Conservation (phyloP, 192 early-diverging fungal genomes). For the Linnemannia exigua region DNA sequence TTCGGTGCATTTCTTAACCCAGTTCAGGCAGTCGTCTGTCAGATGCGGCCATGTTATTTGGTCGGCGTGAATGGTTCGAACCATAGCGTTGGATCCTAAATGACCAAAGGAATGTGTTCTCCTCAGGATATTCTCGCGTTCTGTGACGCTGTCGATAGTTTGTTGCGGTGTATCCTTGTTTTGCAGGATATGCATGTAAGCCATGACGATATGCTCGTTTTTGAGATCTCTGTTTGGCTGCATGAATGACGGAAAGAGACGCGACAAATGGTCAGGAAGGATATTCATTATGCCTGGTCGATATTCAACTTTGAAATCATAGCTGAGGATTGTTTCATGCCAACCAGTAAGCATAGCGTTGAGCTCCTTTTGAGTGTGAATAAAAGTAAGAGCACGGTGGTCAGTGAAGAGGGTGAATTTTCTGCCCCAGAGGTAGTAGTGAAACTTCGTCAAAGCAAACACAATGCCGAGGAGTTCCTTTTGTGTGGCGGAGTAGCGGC, state of each 20-base stretch:
- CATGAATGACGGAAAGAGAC: constrained; percentile 36
- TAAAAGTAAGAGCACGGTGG: constrained; percentile 30
- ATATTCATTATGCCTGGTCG: constrained; percentile 41
- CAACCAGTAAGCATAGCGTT: constrained; percentile 37
- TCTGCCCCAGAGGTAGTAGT: too few relatives aligned
- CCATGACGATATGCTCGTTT: too few relatives aligned
- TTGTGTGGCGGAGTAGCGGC: too few relatives aligned
- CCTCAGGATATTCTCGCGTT: constrained; percentile 14
- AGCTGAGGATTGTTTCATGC: constrained; percentile 45
- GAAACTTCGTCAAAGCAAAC: too few relatives aligned
- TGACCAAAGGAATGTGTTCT: constrained; percentile 39
- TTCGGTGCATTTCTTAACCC: too few relatives aligned
- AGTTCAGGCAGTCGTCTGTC: constrained; percentile 23
- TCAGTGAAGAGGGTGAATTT: constrained; percentile 28
- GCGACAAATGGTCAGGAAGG: constrained; percentile 47
- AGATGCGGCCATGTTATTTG: constrained; percentile 33
- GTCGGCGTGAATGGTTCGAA: constrained; percentile 21
- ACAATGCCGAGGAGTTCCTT: too few relatives aligned
- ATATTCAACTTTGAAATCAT: constrained; percentile 32
- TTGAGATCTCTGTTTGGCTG: constrained; percentile 14
- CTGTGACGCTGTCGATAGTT: too few relatives aligned
- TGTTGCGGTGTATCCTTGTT: too few relatives aligned
- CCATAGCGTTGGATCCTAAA: constrained; percentile 29
- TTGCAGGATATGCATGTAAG: too few relatives aligned
- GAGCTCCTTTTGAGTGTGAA: constrained; percentile 28